Conservation (phyloP, 2,329 filamentous ascomycete genomes). For the Microthyrium microscopicum region DNA sequence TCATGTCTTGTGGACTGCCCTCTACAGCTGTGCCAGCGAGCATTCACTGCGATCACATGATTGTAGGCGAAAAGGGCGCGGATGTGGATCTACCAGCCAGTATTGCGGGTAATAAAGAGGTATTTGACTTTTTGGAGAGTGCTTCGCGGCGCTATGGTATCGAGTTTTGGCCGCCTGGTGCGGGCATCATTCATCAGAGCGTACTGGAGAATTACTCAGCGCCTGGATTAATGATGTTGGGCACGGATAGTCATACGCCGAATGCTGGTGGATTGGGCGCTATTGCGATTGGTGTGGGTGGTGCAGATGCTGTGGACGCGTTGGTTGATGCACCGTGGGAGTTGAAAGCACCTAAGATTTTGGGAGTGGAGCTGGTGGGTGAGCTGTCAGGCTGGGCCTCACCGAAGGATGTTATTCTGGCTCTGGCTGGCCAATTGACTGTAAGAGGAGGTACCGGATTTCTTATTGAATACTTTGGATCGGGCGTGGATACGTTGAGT, state of each 20-base stretch:
- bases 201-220: slow-evolving; percentile 95
- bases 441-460: slow-evolving; percentile 83
- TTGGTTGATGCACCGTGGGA: slow-evolving; percentile 96
- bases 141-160: slow-evolving; percentile 83
- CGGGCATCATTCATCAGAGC: slow-evolving; percentile 93
- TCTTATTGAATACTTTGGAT: slow-evolving; percentile 86
- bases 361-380: slow-evolving; percentile 73
- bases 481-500: slow-evolving; percentile 76
- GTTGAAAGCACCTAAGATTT: slow-evolving; percentile 78
- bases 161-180: slow-evolving; percentile 88
- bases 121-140: slow-evolving; percentile 93
- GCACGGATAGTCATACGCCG: slow-evolving; percentile 92
- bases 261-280: slow-evolving; percentile 91
- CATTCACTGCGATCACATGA: slow-evolving; percentile 98
- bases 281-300: slow-evolving; percentile 91
- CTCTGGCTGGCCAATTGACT: slow-evolving; percentile 75
- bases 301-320: slow-evolving; percentile 92
- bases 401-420: slow-evolving; percentile 89
- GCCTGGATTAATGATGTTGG: slow-evolving; percentile 97
- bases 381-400: slow-evolving; percentile 78
- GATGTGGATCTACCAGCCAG: slow-evolving; percentile 70
- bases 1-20: slow-evolving; percentile 90
- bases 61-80: slow-evolving; percentile 84
- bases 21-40: slow-evolving; percentile 86
- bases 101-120: slow-evolving; percentile 85